Evolutionary conservation across 345 rosid genomes (phyloP).

Genomic region (Lepidium africanum): DNA sequence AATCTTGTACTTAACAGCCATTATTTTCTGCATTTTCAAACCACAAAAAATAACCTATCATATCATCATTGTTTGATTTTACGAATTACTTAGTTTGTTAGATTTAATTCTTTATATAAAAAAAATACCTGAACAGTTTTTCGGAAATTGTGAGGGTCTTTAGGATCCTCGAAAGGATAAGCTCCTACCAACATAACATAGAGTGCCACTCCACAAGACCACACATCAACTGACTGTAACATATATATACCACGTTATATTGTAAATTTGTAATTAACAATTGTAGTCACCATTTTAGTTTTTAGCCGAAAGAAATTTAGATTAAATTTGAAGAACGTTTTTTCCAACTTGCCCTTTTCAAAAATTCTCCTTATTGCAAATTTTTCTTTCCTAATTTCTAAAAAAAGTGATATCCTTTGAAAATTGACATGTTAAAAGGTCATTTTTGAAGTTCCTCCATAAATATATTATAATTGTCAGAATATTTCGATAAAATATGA

Average conservation of each 20-base stretch:
- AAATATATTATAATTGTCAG: no score
- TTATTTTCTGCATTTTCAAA: slow-evolving; percentile 58
- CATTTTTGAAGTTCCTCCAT: no score
- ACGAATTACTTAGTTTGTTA: background rate
- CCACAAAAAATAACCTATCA: background rate
- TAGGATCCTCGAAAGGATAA: slow-evolving; percentile 72
- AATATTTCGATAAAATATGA: no score
- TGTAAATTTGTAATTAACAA: background rate
- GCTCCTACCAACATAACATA: slow-evolving; percentile 86
- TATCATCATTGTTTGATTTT: background rate
- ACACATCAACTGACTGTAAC: slow-evolving; percentile 60
- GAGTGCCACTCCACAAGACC: slow-evolving; percentile 84
- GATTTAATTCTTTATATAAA: background rate
- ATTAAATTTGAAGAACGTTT: no score
- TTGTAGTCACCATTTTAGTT: no score
- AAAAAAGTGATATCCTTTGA: no score
- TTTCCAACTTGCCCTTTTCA: no score
- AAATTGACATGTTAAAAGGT: no score
- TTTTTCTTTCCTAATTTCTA: no score
- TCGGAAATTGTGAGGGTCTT: slow-evolving; percentile 59
- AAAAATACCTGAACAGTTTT: slow-evolving; percentile 55
- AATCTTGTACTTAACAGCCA: slow-evolving; percentile 73
- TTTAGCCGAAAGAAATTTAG: background rate
- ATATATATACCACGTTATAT: background rate
- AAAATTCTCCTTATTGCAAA: no score